Base-by-base conservation (phyloP, 805 yeast genomes). In the Maudiozyma turicensis region DNA sequence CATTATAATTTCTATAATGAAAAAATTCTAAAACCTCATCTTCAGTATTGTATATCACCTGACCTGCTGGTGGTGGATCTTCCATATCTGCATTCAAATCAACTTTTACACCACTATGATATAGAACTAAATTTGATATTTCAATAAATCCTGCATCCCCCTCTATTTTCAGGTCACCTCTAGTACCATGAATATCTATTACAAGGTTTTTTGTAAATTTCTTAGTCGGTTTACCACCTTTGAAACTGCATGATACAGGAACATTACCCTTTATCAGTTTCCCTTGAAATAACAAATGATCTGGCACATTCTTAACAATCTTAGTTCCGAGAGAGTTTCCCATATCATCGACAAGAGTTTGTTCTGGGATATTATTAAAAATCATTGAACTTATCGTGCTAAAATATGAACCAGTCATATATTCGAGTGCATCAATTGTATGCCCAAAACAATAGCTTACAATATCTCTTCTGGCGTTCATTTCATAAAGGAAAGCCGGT, bases 71-170 rank as follows among this genome's bases (percentile, higher is more conserved):
- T 11, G 35, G 44, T 14, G 11, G 20, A 32, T 28, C 26, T n/a
- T n/a, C 15, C 13, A n/a, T 8, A 11, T 30, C 15, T 7, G 34
- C 37, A 34, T 42, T 39, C 30, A 40, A n/a, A 30, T 42, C 13
- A n/a, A 39, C 39, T 42, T 52, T 55, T 35, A 49, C 46, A 42
- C 61, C 61, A 40, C 57, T 52, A 47, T 54, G 55, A 45, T 56
- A 58, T 13, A 56, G 40, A 6, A 55, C 59, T 31, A 56, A 46
- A 46, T 55, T 56, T 5, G 59, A 56, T 31, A 53, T 53, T 33
- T 56, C 58, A n/a, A 53, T 49, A 40, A 55, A 56, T 8, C 60
- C 59, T 13, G 60, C 58, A 46, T 56, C 56, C 15, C 60, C 59
- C 44, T 58, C 60, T 8, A 58, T 45, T 45, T 56, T 55, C 32